A percentile compares a stretch with the other conserved stretches of the same genome.
Evolutionary conservation across 306 rosid genomes (phyloP).

Genomic region (Myrica gale): DNA sequence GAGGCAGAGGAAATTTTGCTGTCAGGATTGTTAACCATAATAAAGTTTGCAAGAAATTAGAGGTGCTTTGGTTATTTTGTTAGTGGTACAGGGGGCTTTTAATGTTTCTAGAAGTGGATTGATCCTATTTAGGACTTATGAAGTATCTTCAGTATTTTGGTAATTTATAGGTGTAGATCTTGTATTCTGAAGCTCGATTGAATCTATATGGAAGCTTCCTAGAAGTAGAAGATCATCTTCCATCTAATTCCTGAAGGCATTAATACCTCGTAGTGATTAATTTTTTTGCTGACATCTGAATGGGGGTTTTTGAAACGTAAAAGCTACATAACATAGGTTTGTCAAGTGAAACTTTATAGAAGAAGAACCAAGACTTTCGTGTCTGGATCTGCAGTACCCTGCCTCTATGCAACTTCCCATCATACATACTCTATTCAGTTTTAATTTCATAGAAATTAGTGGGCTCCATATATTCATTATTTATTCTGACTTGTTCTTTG

Average conservation of each 20-base stretch:
- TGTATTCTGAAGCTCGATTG: not conserved
- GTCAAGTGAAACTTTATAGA: constrained; percentile 7
- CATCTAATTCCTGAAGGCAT: not conserved
- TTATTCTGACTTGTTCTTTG: not conserved
- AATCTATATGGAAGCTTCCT: not conserved
- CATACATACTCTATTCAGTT: not conserved
- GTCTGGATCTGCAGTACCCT: not conserved
- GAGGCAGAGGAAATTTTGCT: not conserved
- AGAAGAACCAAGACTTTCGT: not conserved
- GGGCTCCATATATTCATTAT: not conserved
- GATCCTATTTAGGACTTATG: not conserved
- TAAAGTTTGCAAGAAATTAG: not conserved
- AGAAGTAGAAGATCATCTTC: constrained; percentile 11
- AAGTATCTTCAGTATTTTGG: too few species aligned
- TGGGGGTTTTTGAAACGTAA: not conserved
- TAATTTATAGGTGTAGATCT: not conserved
- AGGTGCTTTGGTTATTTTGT: not conserved
- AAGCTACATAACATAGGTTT: not conserved
- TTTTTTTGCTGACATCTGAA: not conserved
- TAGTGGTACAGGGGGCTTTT: not conserved
- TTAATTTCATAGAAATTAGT: not conserved
- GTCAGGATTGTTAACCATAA: not conserved
- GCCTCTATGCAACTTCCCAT: not conserved
- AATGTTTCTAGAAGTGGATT: not conserved
- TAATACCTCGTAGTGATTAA: not conserved